These are phyloP conservation scores for Aspergillus ellipticus DNA, from an alignment of 495 filamentous ascomycete species.

Conservation along the genomic window DNA sequence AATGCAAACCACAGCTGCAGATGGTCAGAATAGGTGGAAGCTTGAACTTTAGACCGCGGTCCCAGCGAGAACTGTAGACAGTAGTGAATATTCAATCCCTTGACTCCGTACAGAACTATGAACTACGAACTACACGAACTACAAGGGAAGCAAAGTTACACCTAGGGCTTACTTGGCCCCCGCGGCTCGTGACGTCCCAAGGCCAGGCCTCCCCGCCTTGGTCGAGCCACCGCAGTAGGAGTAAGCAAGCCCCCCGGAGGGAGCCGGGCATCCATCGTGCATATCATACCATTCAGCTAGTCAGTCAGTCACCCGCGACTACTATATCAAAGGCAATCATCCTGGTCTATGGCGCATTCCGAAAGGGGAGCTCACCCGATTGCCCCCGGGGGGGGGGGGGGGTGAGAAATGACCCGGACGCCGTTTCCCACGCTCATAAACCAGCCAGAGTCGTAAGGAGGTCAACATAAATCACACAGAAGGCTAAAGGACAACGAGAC, in stretches of 20 bases:
- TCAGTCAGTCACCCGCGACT: neutral
- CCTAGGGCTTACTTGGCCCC: too few species aligned
- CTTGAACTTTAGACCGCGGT: neutral
- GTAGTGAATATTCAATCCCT: too few species aligned
- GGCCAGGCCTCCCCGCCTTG: too few species aligned
- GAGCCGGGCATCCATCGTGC: neutral
- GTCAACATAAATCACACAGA: neutral
- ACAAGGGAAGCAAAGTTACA: too few species aligned
- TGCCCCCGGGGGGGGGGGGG: neutral
- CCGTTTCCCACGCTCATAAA: constrained; percentile 6
- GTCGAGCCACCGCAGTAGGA: too few species aligned
- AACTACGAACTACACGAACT: too few species aligned
- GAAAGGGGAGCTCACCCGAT: neutral
- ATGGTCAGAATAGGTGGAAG: neutral
- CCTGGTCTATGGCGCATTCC: constrained; percentile 7
- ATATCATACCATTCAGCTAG: neutral
- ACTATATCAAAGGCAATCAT: neutral
- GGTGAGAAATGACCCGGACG: neutral
- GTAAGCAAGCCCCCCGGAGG: too few species aligned
- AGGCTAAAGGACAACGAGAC: neutral
- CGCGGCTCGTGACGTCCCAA: too few species aligned
- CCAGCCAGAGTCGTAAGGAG: constrained; percentile 1
- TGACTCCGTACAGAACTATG: too few species aligned
- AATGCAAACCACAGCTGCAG: neutral
- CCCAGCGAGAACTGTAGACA: too few species aligned